Conservation (phyloP, 192 early-diverging fungal genomes). For the Linderina pennispora region DNA sequence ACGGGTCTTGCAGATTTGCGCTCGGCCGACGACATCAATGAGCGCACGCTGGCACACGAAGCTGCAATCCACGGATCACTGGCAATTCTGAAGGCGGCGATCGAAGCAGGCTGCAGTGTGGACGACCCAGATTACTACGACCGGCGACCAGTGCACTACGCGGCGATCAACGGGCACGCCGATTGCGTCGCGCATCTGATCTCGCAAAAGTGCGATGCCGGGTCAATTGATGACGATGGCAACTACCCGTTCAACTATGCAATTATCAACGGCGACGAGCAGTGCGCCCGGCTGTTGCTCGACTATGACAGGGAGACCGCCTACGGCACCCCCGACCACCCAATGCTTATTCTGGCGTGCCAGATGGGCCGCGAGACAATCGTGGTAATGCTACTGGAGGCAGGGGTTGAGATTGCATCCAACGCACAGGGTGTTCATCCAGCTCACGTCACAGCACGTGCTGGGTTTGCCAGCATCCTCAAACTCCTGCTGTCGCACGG, state of each 20-base stretch:
- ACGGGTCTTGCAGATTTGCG: conserved; percentile 68
- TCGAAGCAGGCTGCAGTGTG: conserved; percentile 27
- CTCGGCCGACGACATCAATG: conserved; percentile 89
- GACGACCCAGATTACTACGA: conserved; percentile 84
- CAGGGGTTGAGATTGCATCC: conserved; percentile 65
- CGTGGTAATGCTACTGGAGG: conserved; percentile 68
- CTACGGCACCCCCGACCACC: conserved; percentile 44
- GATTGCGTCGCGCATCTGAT: conserved; percentile 62
- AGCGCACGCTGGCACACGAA: conserved; percentile 85
- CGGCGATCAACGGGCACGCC: conserved; percentile 80
- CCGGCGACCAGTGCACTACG: conserved; percentile 87
- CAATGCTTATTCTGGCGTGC: conserved; percentile 82
- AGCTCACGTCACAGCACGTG: conserved; percentile 81
- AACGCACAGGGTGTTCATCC: conserved; percentile 82
- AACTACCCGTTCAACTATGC: conserved; percentile 83
- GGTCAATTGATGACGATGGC: conserved; percentile 81
- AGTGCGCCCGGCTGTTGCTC: conserved; percentile 71
- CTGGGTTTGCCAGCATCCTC: conserved; percentile 70
- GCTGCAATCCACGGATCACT: conserved; percentile 76
- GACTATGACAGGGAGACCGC: conserved; percentile 56
- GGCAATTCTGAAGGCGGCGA: conserved; percentile 56
- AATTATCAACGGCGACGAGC: conserved; percentile 73
- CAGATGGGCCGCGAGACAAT: conserved; percentile 88
- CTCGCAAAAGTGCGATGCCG: conserved; percentile 45
- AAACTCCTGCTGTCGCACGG: conserved; percentile 66